Evolutionary conservation across 2,329 filamentous ascomycete genomes (phyloP), one percentile per base, ranked within the genome.

Genomic region (Endothia cerciana): DNA sequence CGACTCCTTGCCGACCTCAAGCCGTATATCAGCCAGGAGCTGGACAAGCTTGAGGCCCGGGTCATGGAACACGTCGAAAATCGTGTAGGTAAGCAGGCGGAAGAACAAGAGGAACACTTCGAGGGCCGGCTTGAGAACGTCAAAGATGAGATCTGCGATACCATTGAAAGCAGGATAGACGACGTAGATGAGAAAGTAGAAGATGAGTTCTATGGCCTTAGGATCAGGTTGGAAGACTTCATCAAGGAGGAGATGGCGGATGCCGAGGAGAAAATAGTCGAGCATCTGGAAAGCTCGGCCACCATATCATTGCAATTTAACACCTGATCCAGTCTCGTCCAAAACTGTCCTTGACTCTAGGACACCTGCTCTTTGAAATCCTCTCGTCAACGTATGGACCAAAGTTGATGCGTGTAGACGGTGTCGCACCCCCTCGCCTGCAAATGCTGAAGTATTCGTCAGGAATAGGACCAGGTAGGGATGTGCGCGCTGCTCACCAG

Each of bases 81-180:
- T 45, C 63, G 63, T 17, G 49, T 41, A 22, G 56, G 51, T 38
- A 59, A 64, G 63, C 33, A 53, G 59, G 53, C 56, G 28, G 57
- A 60, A 3, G 57, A 64, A 56, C 53, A 38, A 10, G 30, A 57
- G 6, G 28, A 4, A 8, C 38, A 40, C 2, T 11, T 64, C 0
- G 63, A 64, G 19, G 25, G 60, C 36, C 63, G 63, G 38, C 63
- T 64, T 45, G 56, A 55, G 25, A 57, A 64, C 36, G 45, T 64
- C 40, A 40, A 59, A 25, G 63, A 55, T 0, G 45, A 64, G 41
- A 55, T 40, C 1, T 60, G n/a, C 6, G 63, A 64, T 22, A 59
- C 59, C 15, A 55, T 64, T 19, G 57, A 51, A 4, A 56, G 28
- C 28, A 36, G 33, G 33, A 10, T 36, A 36, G 6, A 36, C 33